These are phyloP conservation scores for Stygiomarasmius scandens DNA, from an alignment of 1,284 basidiomycete species.

Conservation along the genomic window DNA sequence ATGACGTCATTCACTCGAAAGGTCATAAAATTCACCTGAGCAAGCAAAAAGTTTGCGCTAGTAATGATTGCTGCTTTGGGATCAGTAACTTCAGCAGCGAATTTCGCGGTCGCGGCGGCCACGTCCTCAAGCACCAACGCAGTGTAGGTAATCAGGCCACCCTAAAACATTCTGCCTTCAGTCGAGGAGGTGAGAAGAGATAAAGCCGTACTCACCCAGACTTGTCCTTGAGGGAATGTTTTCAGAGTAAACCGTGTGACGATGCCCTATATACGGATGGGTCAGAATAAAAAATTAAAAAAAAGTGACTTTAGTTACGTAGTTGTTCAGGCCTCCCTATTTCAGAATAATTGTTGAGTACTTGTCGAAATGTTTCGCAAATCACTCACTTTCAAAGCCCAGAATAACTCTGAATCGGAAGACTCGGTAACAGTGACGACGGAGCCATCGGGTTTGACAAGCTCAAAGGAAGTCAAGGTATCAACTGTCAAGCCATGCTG, in stretches of 20 bases:
- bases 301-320: constrained; percentile 29
- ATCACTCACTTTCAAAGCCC: constrained; percentile 33
- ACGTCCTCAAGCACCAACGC: constrained; percentile 39
- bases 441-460: constrained; percentile 42
- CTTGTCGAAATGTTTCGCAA: constrained; percentile 17
- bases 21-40: constrained; percentile 33
- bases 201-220: constrained; percentile 42
- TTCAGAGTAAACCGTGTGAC: constrained; percentile 52
- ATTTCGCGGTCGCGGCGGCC: constrained; percentile 50
- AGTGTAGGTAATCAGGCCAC: constrained; percentile 52
- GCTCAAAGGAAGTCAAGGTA: constrained; percentile 36
- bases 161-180: constrained; percentile 36
- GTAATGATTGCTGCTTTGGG: constrained; percentile 65
- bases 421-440: constrained; percentile 30
- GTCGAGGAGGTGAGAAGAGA: neutral
- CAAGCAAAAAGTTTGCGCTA: constrained; percentile 51
- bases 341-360: no score
- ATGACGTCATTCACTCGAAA: no score
- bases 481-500: constrained; percentile 43
- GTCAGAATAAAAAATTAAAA: neutral
- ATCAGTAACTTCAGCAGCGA: constrained; percentile 49
- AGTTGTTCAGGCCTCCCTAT: constrained; percentile 39
- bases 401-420: constrained; percentile 40
- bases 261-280: constrained; percentile 39
- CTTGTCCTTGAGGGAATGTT: constrained; percentile 45